These are phyloP conservation scores for Bocquillonia castaneifolia DNA, from an alignment of 441 rosid species.

Conservation along the genomic window DNA sequence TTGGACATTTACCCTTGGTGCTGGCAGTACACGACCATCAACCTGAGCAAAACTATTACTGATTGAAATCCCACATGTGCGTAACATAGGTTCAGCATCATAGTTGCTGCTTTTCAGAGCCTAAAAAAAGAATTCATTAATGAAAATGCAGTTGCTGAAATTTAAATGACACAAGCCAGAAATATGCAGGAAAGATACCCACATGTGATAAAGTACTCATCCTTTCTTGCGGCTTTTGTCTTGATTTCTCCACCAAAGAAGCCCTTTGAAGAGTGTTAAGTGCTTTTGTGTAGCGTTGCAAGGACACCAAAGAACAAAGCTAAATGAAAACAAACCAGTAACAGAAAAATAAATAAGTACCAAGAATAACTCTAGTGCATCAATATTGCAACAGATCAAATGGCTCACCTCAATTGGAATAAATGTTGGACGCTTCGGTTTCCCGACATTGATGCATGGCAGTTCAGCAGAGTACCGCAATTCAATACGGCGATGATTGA, in stretches of 20 bases:
- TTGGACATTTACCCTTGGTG: slow-evolving; percentile 51
- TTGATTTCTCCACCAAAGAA: slow-evolving; percentile 78
- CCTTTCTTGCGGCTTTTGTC: slow-evolving; percentile 84
- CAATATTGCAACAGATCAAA: neutral
- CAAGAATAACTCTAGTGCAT: neutral
- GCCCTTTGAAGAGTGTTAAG: slow-evolving; percentile 58
- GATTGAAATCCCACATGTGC: slow-evolving; percentile 62
- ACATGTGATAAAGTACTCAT: slow-evolving; percentile 59
- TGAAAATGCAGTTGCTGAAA: neutral
- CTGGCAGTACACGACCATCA: slow-evolving; percentile 66
- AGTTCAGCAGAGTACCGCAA: slow-evolving; percentile 58
- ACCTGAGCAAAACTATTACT: slow-evolving; percentile 52
- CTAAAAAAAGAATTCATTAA: slow-evolving; percentile 26
- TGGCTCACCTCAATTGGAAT: slow-evolving; percentile 61
- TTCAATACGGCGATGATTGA: slow-evolving; percentile 38
- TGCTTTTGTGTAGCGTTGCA: slow-evolving; percentile 77
- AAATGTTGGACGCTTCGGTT: slow-evolving; percentile 74
- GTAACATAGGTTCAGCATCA: slow-evolving; percentile 58
- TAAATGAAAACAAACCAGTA: slow-evolving; percentile 20
- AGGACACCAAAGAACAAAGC: slow-evolving; percentile 66
- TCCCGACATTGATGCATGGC: slow-evolving; percentile 81
- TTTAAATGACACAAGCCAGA: neutral
- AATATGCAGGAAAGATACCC: slow-evolving; percentile 11
- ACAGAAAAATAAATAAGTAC: neutral
- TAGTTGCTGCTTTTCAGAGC: slow-evolving; percentile 55